Evolutionary conservation across 208 protist species (phyloP).

Genomic region (Lotmaria passim): DNA sequence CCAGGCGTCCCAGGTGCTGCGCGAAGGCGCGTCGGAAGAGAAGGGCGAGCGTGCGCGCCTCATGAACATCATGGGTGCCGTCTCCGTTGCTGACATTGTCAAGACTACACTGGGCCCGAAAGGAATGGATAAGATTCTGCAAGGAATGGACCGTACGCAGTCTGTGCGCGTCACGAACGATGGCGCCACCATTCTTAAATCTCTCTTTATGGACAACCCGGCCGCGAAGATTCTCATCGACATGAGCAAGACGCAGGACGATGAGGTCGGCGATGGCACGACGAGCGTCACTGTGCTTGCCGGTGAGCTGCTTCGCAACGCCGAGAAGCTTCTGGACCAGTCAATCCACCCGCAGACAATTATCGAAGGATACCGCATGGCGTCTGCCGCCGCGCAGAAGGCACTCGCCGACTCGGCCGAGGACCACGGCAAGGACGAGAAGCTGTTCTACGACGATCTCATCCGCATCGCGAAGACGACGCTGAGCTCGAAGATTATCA

Average conservation of each 20-base stretch:
- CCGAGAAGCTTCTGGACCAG: slow-evolving; percentile 97
- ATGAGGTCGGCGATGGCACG: slow-evolving; percentile 99
- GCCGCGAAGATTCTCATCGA: slow-evolving; percentile 99
- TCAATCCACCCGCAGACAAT: slow-evolving; percentile 99
- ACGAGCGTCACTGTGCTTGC: slow-evolving; percentile 99
- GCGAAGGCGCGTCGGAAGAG: slow-evolving; percentile 90
- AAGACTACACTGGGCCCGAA: slow-evolving; percentile 99
- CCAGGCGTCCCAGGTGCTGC: slow-evolving; percentile 81
- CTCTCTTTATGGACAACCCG: slow-evolving; percentile 98
- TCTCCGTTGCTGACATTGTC: slow-evolving; percentile 97
- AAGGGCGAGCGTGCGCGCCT: slow-evolving; percentile 93
- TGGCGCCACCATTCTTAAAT: slow-evolving; percentile 99
- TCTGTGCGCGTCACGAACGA: slow-evolving; percentile 99
- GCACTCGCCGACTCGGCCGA: slow-evolving; percentile 77
- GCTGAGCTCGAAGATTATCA: slow-evolving; percentile 99
- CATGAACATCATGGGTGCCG: slow-evolving; percentile 92
- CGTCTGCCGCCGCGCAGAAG: slow-evolving; percentile 80
- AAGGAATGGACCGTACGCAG: slow-evolving; percentile 78
- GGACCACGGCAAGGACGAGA: slow-evolving; percentile 88
- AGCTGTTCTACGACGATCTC: slow-evolving; percentile 96
- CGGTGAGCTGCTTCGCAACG: slow-evolving; percentile 98
- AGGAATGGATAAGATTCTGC: slow-evolving; percentile 99
- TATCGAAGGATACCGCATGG: slow-evolving; percentile 94
- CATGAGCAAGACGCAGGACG: slow-evolving; percentile 99
- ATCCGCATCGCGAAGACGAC: slow-evolving; percentile 99